Base-by-base conservation (phyloP, 306 rosid genomes). In the Cucurbita moschata region DNA sequence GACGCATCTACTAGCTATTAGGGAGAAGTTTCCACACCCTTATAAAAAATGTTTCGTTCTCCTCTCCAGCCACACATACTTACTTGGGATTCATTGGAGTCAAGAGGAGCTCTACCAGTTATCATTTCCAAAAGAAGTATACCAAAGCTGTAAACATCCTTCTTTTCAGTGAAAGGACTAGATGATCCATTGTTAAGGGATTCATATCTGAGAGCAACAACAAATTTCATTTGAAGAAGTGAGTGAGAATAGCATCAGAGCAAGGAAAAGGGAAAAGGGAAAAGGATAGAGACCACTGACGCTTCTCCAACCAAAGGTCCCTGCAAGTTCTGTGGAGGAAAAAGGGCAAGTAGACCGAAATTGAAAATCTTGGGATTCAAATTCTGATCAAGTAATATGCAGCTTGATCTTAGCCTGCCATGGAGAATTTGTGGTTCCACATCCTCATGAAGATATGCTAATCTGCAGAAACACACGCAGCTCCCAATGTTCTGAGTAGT, bases 381-480 rank as follows among this genome's bases (percentile, higher is more conserved):
- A 14, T 82, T 74, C 55, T 58, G 81, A 58, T 88, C 94, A 40
- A 88, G 83, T 75, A 90, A 77, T 65, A 90, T 71, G 74, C 85
- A 82, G 76, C 82, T 83, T 5, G 92, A 72, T 70, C 75, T 88
- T 54, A 88, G 23, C 78, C 62, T 79, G 59, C 90, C 81, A 66
- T 85, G 95, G 18, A 88, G 69, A 72, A 88, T 75, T 78, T 78
- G 83, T 63, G 86, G 88, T 43, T 87, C 88, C 56, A 85, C 82
- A 71, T 85, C 86, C 51, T 90, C 89, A 52, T 88, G 90, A 78
- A 90, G 88, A 75, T 88, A 86, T 35, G 86, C 87, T 82, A 90
- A 72, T 81, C 94, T 88, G 87, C 82, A 77, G 3, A 80, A 77
- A 44, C 23, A 65, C 15, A 73, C 0, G 16, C 66, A 44, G 71